These are phyloP conservation scores for Dysphania ambrosioides DNA, from an alignment of 148 eudicot genomes.

Conservation along the genomic window DNA sequence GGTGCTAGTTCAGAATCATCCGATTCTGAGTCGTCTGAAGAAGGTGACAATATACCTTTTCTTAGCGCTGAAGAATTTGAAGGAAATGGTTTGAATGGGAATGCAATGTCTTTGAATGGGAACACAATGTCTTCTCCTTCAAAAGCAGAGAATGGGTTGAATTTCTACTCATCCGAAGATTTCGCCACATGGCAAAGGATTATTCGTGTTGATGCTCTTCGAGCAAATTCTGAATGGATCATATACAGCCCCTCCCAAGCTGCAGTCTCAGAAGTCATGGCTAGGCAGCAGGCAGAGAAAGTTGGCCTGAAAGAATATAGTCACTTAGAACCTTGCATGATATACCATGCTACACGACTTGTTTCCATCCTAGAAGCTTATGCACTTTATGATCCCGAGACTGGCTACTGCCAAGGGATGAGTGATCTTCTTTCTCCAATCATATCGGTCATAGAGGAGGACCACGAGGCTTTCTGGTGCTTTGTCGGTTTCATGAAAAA, in stretches of 20 bases:
- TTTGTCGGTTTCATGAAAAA: slow-evolving; percentile 96
- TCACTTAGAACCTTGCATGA: slow-evolving; percentile 66
- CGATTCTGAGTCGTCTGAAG: slow-evolving; percentile 71
- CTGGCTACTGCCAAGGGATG: slow-evolving; percentile 98
- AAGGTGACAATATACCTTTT: slow-evolving; percentile 37
- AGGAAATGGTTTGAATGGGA: slow-evolving; percentile 36
- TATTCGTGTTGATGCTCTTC: slow-evolving; percentile 85
- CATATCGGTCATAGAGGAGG: slow-evolving; percentile 69
- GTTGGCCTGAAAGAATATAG: slow-evolving; percentile 82
- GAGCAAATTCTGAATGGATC: slow-evolving; percentile 87
- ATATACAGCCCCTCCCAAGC: slow-evolving; percentile 61
- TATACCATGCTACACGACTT: slow-evolving; percentile 90
- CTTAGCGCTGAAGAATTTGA: slow-evolving; percentile 36
- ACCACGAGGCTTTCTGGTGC: slow-evolving; percentile 95
- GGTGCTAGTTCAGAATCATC: slow-evolving; percentile 50
- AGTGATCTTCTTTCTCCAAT: slow-evolving; percentile 96
- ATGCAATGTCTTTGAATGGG: background rate
- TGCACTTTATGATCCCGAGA: slow-evolving; percentile 87
- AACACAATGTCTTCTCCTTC: slow-evolving; percentile 1
- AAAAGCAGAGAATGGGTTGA: background rate
- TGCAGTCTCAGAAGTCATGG: slow-evolving; percentile 52
- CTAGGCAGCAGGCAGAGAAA: slow-evolving; percentile 59
- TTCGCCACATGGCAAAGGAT: slow-evolving; percentile 92
- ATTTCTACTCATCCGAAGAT: slow-evolving; percentile 44
- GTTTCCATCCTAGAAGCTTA: slow-evolving; percentile 96